These are phyloP conservation scores for Colletotrichum caudatum DNA, from an alignment of 2,329 filamentous ascomycete species.

Conservation along the genomic window DNA sequence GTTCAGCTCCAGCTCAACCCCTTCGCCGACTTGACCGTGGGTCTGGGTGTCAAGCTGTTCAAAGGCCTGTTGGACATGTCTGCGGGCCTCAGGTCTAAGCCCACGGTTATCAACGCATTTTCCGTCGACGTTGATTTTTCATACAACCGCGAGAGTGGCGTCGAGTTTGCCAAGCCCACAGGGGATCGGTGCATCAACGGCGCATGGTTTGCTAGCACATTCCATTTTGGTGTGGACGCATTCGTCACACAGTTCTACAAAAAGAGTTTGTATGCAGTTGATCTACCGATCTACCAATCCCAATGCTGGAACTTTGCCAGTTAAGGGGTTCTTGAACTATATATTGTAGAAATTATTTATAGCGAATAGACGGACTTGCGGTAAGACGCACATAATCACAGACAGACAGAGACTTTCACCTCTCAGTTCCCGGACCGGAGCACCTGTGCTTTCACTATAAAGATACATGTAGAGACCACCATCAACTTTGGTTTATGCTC, in stretches of 20 bases:
- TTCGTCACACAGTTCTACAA: conserved; percentile 39
- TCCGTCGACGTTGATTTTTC: conserved; percentile 48
- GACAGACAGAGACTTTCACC: neutral
- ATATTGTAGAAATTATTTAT: neutral
- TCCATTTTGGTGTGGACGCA: conserved; percentile 35
- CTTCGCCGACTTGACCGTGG: conserved; percentile 52
- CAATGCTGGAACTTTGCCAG: conserved; percentile 40
- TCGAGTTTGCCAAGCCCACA: conserved; percentile 26
- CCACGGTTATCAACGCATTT: conserved; percentile 54
- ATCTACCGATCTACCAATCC: conserved; percentile 39
- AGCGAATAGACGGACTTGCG: conserved; percentile 48
- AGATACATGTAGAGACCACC: too few relatives aligned
- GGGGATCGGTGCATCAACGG: conserved; percentile 37
- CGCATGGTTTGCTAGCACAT: conserved; percentile 42
- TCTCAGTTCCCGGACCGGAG: neutral
- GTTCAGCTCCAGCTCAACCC: conserved; percentile 51
- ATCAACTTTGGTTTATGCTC: too few relatives aligned
- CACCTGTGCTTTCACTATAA: too few relatives aligned
- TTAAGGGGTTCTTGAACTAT: neutral
- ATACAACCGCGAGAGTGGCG: conserved; percentile 31
- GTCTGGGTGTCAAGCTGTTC: conserved; percentile 54
- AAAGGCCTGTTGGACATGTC: conserved; percentile 52
- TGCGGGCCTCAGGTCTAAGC: conserved; percentile 52
- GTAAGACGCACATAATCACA: rapidly evolving
- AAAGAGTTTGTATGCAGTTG: conserved; percentile 36